Evolutionary conservation across 139 green algal species (phyloP).

Genomic region (Mesotaenium endlicherianum): DNA sequence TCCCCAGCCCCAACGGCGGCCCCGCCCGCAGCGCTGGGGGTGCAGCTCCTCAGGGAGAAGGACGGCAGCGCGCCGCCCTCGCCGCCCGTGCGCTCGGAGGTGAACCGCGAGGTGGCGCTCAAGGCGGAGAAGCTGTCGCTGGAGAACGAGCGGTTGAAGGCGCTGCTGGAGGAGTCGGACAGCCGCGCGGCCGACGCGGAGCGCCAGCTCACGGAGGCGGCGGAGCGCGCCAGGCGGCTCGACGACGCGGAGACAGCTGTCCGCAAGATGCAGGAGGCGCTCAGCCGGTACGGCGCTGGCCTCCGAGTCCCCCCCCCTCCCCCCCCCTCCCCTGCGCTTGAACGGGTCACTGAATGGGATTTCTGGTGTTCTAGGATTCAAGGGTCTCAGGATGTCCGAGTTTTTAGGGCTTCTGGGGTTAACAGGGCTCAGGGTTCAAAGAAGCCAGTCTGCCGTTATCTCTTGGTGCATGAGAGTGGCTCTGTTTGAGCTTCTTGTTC

Average conservation of each 20-base stretch:
- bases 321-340: too few species aligned
- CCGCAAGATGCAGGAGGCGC: constrained; percentile 36
- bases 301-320: too few species aligned
- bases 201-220: constrained; percentile 30
- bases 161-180: constrained; percentile 44
- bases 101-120: constrained; percentile 12
- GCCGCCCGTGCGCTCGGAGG: background rate
- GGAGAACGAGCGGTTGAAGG: constrained; percentile 19
- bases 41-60: constrained; percentile 14
- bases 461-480: too few species aligned
- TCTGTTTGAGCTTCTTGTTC: too few species aligned
- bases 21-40: background rate
- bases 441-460: too few species aligned
- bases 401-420: too few species aligned
- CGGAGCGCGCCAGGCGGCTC: constrained; percentile 8
- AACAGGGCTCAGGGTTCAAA: too few species aligned
- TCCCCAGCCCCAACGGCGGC: background rate
- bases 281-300: too few species aligned
- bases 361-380: too few species aligned
- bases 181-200: constrained; percentile 13
- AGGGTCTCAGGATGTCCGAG: too few species aligned
- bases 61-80: background rate
- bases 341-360: too few species aligned
- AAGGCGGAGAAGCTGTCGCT: constrained; percentile 22
- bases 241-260: constrained; percentile 12